Evolutionary conservation across 1,284 basidiomycete genomes (phyloP), one percentile per base, ranked within the genome.

Genomic region (Ceratobasidium sp.): DNA sequence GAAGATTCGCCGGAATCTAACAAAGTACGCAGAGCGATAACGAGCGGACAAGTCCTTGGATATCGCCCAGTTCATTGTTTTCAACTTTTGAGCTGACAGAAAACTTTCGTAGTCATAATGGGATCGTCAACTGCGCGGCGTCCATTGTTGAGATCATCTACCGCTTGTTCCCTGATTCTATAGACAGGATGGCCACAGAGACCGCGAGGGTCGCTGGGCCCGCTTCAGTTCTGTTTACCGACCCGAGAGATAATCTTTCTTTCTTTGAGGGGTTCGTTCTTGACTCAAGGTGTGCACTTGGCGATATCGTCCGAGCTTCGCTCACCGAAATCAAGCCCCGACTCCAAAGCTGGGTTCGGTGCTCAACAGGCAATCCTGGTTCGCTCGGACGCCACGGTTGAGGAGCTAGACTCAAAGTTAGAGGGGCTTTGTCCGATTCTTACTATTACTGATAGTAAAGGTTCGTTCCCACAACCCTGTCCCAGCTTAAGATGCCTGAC

Each of bases 371-470:
- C 66, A 3, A 92, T 93, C 41, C 81, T 93, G 0, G 91, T 93
- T 0, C 87, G 91, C n/a, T 83, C 90, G 74, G 85, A 90, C 2
- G 79, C 79, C 2, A 88, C 89, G 0, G 81, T 82, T 14, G 79
- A 86, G 0, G 83, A 46, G 13, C 13, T 46, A 46, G 43, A 83
- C 69, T 79, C 92, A 0, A 82, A 83, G 19, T 78, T 83, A 4
- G 83, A 87, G 78, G 83, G 89, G 24, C 84, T 89, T n/a, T 90
- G 89, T 9, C 72, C 89, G 0, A 86, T 92, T 48, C 82, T 92
- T n/a, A 49, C 56, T 16, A 31, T 72, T 8, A 13, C n/a, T 0
- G 31, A 72, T 14, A 37, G 56, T n/a, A 72, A 72, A 61, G 68
- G 68, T 72, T n/a, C n/a, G n/a, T n/a, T n/a, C n/a, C n/a, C n/a